Evolutionary conservation across 106 monocot genomes (phyloP).

Genomic region (Platanthera guangdongensis): DNA sequence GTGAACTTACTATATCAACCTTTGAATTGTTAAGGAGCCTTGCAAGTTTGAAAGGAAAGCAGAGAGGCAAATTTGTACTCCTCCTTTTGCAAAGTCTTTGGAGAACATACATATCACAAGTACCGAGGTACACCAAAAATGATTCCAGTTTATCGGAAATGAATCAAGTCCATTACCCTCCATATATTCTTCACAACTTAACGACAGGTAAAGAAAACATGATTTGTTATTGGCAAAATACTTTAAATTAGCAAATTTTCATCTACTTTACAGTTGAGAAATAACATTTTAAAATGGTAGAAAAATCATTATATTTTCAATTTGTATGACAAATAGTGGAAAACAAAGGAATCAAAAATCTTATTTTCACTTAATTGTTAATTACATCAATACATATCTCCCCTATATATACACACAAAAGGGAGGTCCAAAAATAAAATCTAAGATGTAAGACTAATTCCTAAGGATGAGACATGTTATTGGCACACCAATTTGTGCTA

Average conservation of each 20-base stretch:
- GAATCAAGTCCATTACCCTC: slow-evolving; percentile 12
- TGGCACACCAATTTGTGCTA: no score
- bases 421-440: no score
- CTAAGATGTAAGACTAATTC: no score
- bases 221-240: background rate
- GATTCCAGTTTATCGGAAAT: background rate
- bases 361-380: no score
- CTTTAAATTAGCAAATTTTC: background rate
- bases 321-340: no score
- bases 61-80: slow-evolving; percentile 12
- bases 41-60: slow-evolving; percentile 20
- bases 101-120: slow-evolving; percentile 31
- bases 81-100: slow-evolving; percentile 26
- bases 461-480: no score
- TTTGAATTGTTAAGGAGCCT: slow-evolving; percentile 18
- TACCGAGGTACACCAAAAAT: slow-evolving; percentile 10
- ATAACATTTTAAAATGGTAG: no score
- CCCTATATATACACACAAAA: no score
- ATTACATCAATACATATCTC: no score
- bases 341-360: no score
- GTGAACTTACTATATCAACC: slow-evolving; percentile 18
- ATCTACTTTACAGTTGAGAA: background rate
- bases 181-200: slow-evolving; percentile 24
- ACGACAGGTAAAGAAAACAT: slow-evolving; percentile 14
- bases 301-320: no score